Percentiles rank a stretch among this genome's conserved stretches.
Evolutionary conservation across 2,329 filamentous ascomycete genomes (phyloP).

Genomic region (Sporothrix variecibatus): DNA sequence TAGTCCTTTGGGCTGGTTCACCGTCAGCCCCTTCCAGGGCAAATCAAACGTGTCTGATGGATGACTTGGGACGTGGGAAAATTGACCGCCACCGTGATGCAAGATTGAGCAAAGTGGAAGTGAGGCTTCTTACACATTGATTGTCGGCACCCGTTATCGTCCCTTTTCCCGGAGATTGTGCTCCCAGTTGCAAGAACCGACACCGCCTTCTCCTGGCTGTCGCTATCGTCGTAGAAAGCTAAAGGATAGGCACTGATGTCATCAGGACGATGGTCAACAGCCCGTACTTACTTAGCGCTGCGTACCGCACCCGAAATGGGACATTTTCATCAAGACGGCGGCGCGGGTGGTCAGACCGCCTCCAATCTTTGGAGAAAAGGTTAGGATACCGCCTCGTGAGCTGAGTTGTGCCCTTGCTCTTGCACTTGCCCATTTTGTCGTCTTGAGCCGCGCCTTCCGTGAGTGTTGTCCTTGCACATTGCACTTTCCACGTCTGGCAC

Average conservation of each 20-base stretch:
- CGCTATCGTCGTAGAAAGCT: not conserved
- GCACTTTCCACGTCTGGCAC: not conserved
- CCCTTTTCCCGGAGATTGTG: not conserved
- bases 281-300: not conserved
- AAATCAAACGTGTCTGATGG: slow-evolving; percentile 10
- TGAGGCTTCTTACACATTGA: not conserved
- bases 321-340: not conserved
- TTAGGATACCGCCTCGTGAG: not conserved
- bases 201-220: not conserved
- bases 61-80: not conserved
- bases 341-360: not conserved
- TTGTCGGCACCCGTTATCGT: not conserved
- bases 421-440: not conserved
- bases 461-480: not conserved
- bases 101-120: not conserved
- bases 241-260: not conserved
- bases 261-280: not conserved
- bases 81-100: not conserved
- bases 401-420: not conserved
- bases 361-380: not conserved
- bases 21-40: slow-evolving; percentile 4
- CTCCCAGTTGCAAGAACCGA: not conserved
- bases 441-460: not conserved
- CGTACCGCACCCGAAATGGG: not conserved
- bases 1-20: not conserved